Evolutionary conservation across 805 yeast species (phyloP).

Genomic region (Torulaspora franciscae): DNA sequence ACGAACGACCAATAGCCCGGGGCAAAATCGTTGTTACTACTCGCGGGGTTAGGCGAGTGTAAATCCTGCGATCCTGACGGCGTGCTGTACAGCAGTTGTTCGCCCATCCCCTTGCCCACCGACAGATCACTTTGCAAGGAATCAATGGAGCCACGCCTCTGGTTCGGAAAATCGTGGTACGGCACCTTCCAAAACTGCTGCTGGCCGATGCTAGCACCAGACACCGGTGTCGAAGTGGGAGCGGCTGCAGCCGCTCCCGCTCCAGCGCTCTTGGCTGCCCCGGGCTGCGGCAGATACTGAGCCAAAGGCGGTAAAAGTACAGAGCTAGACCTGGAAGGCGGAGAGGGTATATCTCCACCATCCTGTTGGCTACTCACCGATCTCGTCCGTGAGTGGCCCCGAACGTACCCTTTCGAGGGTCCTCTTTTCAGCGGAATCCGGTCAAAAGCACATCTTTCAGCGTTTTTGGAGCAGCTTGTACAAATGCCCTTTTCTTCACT

Average conservation of each 20-base stretch:
- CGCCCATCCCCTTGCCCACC: constrained; percentile 16
- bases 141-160: constrained; percentile 32
- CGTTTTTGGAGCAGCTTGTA: constrained; percentile 55
- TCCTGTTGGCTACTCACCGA: constrained; percentile 10
- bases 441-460: constrained; percentile 61
- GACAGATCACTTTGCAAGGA: constrained; percentile 32
- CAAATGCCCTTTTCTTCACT: constrained; percentile 51
- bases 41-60: constrained; percentile 9
- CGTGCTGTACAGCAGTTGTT: constrained; percentile 16
- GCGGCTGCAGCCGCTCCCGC: background rate
- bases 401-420: constrained; percentile 67
- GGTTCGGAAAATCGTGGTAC: constrained; percentile 32
- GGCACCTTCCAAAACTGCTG: constrained; percentile 38
- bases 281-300: constrained; percentile 27
- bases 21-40: constrained; percentile 1
- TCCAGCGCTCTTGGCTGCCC: background rate
- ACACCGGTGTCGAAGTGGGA: background rate
- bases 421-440: constrained; percentile 74
- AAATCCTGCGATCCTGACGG: constrained; percentile 9
- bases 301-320: constrained; percentile 34
- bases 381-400: constrained; percentile 18
- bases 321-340: constrained; percentile 18
- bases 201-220: constrained; percentile 14
- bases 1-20: constrained; percentile 25
- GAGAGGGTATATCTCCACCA: constrained; percentile 9